Evolutionary conservation across 768 basidiomycete species (phyloP), one percentile per base, ranked within the genome.

Genomic region (Mycena leptocephala): DNA sequence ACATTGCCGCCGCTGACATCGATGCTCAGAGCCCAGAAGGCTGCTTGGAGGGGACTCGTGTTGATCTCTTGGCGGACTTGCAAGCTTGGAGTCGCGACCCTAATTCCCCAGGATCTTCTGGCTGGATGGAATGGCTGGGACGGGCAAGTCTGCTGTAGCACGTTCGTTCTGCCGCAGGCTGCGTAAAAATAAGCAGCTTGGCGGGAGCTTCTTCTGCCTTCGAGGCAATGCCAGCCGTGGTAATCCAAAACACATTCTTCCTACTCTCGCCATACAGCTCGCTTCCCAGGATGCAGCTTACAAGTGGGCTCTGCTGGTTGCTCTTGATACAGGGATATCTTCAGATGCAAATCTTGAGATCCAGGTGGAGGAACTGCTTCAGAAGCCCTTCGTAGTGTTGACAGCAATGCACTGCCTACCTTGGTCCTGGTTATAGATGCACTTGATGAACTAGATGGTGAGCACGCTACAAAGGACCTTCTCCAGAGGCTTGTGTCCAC

Each of bases 121-220:
- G 59, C 59, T 62, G n/a, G 59, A 62, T 39, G 59, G 59, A 37
- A n/a, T n/a, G n/a, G n/a, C n/a, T n/a, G n/a, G n/a, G n/a, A n/a
- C n/a, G n/a, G n/a, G n/a, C n/a, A n/a, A 62, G 35, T 35, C 59
- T 61, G 61, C 61, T 18, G 43, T 63, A 8, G 39, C 61, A 10
- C 61, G 61, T 18, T 63, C 61, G 24, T 63, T 63, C 37, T 63
- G 61, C 39, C 61, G 16, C 11, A 63, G 41, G 61, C 61, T 63
- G 3, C n/a, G 24, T 5, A 28, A 43, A 41, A 16, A 39, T 16
- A 63, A 63, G 37, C 61, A 63, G 39, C 61, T 63, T 35, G 61
- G 61, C 26, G 61, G 39, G 24, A 63, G 61, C 26, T 63, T 63
- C 39, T 63, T 63, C 61, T 63, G 61, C 39, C 61, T 63, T 39